Evolutionary conservation across 306 rosid genomes (phyloP).

Genomic region (Cucumis melo): DNA sequence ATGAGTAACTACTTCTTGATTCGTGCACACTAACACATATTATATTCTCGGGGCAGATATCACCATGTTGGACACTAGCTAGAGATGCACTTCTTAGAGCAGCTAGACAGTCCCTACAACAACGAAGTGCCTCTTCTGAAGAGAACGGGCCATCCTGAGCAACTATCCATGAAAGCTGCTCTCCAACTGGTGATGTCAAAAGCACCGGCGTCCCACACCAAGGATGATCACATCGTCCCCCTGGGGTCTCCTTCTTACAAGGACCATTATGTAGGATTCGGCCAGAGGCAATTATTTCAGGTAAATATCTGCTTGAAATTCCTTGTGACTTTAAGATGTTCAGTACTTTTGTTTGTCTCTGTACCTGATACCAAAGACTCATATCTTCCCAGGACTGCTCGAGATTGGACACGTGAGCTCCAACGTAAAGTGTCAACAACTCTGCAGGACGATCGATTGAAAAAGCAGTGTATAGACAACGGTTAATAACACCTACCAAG

Average conservation of each 20-base stretch:
- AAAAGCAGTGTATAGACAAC: conserved; percentile 51
- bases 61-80: conserved; percentile 82
- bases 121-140: conserved; percentile 54
- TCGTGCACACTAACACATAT: conserved; percentile 44
- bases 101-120: conserved; percentile 64
- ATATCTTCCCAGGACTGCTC: conserved; percentile 97
- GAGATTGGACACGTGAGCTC: conserved; percentile 74
- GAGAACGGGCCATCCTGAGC: conserved; percentile 50
- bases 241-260: conserved; percentile 60
- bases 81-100: conserved; percentile 61
- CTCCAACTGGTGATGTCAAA: conserved; percentile 79
- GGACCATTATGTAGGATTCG: conserved; percentile 68
- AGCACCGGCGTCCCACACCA: conserved; percentile 90
- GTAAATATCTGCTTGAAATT: conserved; percentile 51
- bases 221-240: conserved; percentile 76
- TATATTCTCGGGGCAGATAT: conserved; percentile 76
- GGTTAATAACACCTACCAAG: conserved; percentile 47
- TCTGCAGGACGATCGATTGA: conserved; percentile 47
- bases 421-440: conserved; percentile 51
- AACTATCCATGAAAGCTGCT: conserved; percentile 43
- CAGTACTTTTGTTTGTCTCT: conserved; percentile 85
- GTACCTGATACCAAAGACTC: conserved; percentile 97
- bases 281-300: conserved; percentile 74
- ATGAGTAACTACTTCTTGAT: conserved; percentile 16
- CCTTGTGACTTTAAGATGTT: conserved; percentile 64